A percentile compares a stretch with the other conserved stretches of the same genome.
These are phyloP conservation scores for Malbranchea zuffiana DNA, from an alignment of 2,329 filamentous ascomycete genomes.

Conservation along the genomic window DNA sequence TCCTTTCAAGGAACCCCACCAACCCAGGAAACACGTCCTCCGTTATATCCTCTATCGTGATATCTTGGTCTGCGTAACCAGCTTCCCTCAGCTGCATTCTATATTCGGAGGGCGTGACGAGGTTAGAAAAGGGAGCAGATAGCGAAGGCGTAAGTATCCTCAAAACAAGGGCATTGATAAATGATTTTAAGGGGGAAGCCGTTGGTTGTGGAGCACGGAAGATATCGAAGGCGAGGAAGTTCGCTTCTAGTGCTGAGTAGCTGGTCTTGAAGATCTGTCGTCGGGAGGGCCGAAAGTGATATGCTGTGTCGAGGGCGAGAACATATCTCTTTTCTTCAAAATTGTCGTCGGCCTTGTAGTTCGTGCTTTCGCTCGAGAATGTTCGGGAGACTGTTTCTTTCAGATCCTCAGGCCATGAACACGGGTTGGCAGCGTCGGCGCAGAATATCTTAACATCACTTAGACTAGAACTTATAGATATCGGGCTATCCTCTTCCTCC, in stretches of 20 bases:
- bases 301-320: conserved; percentile 46
- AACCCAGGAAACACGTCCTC: conserved; percentile 44
- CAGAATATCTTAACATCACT: conserved; percentile 31
- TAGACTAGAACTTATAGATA: conserved; percentile 7
- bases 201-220: conserved; percentile 23
- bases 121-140: conserved; percentile 41
- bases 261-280: conserved; percentile 38
- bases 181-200: conserved; percentile 14
- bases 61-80: conserved; percentile 37
- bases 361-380: not conserved
- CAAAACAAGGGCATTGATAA: conserved; percentile 27
- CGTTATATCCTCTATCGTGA: conserved; percentile 43
- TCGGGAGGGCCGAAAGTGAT: conserved; percentile 47
- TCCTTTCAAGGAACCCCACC: conserved; percentile 34
- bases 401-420: conserved; percentile 15
- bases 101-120: conserved; percentile 40
- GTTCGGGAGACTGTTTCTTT: conserved; percentile 2
- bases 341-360: not conserved
- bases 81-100: conserved; percentile 34
- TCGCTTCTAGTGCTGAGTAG: conserved; percentile 33
- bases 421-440: conserved; percentile 41
- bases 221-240: conserved; percentile 47
- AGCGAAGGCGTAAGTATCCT: conserved; percentile 38
- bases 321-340: conserved; percentile 21
- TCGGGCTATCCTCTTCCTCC: not conserved